A percentile compares a stretch with the other conserved stretches of the same genome.
These are phyloP conservation scores for Leccinum longicurvipes DNA, from an alignment of 768 basidiomycete species.

Conservation along the genomic window DNA sequence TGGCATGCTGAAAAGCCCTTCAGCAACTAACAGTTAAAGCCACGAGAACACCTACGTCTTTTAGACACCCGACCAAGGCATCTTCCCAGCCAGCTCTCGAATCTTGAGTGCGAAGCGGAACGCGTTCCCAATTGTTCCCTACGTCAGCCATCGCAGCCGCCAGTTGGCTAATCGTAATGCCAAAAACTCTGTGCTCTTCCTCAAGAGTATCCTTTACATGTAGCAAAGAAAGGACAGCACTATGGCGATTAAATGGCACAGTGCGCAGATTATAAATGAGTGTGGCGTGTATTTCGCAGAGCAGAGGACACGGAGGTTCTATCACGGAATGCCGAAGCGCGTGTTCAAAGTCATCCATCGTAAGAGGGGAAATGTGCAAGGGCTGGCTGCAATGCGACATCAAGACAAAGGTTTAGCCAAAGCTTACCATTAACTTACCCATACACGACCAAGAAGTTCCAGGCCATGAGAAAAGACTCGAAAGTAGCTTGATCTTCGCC, in stretches of 20 bases:
- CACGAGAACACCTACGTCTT: constrained; percentile 65
- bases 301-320: constrained; percentile 70
- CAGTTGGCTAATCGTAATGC: constrained; percentile 61
- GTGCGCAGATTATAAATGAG: constrained; percentile 91
- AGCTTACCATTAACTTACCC: constrained; percentile 55
- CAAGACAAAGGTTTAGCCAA: neutral
- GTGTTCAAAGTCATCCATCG: constrained; percentile 90
- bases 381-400: constrained; percentile 58
- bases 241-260: constrained; percentile 70
- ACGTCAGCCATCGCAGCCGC: constrained; percentile 69
- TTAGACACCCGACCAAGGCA: constrained; percentile 81
- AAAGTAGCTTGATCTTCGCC: constrained; percentile 62
- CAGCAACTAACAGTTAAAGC: neutral
- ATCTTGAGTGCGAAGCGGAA: constrained; percentile 68
- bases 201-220: constrained; percentile 37
- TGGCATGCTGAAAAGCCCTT: constrained; percentile 59
- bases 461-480: constrained; percentile 84
- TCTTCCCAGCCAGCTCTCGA: constrained; percentile 90
- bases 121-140: constrained; percentile 85
- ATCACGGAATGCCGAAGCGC: constrained; percentile 72
- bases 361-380: constrained; percentile 81
- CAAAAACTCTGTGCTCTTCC: constrained; percentile 44
- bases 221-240: constrained; percentile 66
- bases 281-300: constrained; percentile 85
- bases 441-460: constrained; percentile 93